These are phyloP conservation scores for Arthroderma sp. DNA, from an alignment of 2,329 filamentous ascomycete genomes.

Conservation along the genomic window DNA sequence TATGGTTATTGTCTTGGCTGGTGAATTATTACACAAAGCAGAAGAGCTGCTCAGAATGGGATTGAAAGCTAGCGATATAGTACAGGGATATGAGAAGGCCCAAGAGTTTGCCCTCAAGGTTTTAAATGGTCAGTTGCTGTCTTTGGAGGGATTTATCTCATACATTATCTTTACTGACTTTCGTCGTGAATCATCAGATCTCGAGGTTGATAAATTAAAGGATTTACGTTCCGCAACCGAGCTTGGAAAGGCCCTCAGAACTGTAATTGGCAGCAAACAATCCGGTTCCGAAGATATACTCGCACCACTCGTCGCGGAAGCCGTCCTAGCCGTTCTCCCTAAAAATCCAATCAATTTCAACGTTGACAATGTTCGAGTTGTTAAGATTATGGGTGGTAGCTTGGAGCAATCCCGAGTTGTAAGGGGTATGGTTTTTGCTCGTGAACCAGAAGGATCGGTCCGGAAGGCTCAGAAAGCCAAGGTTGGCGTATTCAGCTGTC, in stretches of 20 bases:
- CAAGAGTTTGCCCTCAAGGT: conserved; percentile 74
- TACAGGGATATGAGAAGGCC: conserved; percentile 88
- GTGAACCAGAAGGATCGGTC: conserved; percentile 80
- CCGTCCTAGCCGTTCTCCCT: conserved; percentile 72
- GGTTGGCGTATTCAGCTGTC: conserved; percentile 92
- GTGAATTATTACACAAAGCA: conserved; percentile 90
- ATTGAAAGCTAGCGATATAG: conserved; percentile 95
- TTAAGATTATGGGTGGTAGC: conserved; percentile 98
- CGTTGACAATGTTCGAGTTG: conserved; percentile 95
- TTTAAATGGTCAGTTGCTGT: conserved; percentile 49
- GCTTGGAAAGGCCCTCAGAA: conserved; percentile 87
- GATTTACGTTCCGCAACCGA: conserved; percentile 70
- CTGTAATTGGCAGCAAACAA: conserved; percentile 93
- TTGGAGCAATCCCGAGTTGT: conserved; percentile 89
- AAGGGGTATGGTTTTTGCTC: conserved; percentile 95
- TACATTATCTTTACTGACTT: background rate
- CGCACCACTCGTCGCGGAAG: conserved; percentile 73
- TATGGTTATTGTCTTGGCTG: conserved; percentile 87
- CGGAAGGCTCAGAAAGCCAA: conserved; percentile 90
- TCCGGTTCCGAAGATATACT: conserved; percentile 84
- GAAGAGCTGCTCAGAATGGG: conserved; percentile 95
- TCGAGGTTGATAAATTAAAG: conserved; percentile 80
- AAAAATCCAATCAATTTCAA: conserved; percentile 96
- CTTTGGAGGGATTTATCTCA: background rate
- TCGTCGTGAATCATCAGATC: conserved; percentile 37